Percentiles rank a stretch among this genome's conserved stretches.
Evolutionary conservation across 176 grass and related monocot genomes (phyloP).

Genomic region (Ensete ventricosum): DNA sequence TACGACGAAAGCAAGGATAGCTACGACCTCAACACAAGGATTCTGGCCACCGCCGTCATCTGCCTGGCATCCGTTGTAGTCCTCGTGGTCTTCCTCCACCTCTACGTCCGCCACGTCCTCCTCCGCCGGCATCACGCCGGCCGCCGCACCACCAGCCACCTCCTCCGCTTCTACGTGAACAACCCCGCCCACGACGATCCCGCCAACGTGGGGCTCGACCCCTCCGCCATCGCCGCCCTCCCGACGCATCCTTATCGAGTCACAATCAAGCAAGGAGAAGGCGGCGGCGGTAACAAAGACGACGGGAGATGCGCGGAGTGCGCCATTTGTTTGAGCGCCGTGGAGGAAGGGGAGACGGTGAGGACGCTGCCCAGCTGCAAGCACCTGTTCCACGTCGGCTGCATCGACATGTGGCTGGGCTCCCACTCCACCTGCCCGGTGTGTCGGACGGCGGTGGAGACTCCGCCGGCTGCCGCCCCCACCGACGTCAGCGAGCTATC

Average conservation of each 20-base stretch:
- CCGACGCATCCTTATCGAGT: neutral
- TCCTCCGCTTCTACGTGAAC: constrained; percentile 2
- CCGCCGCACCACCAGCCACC: neutral
- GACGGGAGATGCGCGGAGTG: neutral
- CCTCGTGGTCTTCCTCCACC: constrained; percentile 9
- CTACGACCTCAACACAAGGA: constrained; percentile 8
- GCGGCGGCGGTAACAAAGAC: neutral
- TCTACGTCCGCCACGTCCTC: constrained; percentile 5
- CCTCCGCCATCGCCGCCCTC: constrained; percentile 6
- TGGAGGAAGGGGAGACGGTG: constrained; percentile 3
- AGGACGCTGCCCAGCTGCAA: constrained; percentile 4
- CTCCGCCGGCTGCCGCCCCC: neutral
- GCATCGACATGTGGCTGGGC: constrained; percentile 16
- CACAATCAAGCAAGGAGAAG: neutral
- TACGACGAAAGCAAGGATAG: neutral
- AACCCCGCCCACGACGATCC: neutral
- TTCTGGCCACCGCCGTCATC: constrained; percentile 15
- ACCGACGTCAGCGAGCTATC: neutral
- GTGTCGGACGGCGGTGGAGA: constrained; percentile 2
- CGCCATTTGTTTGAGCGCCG: constrained; percentile 11
- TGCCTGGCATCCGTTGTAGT: neutral
- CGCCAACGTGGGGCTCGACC: neutral
- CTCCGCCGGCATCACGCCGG: neutral
- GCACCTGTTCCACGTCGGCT: constrained; percentile 10
- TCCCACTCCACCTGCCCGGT: constrained; percentile 13